These are phyloP conservation scores for Skeletonema potamos DNA, from an alignment of 108 stramenopile genomes.

Conservation along the genomic window DNA sequence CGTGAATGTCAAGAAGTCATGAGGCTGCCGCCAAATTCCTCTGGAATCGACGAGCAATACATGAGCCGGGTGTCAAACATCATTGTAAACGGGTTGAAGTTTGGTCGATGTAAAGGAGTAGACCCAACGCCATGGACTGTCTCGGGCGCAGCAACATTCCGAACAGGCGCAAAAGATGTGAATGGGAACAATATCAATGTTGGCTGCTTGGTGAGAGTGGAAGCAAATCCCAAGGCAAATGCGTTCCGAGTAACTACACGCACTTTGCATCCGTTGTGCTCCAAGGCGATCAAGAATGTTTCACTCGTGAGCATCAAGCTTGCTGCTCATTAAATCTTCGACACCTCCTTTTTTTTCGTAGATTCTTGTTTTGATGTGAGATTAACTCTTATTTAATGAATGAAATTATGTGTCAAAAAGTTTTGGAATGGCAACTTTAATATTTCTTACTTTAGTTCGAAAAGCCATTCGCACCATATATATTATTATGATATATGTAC, in stretches of 20 bases:
- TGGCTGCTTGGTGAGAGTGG: constrained; percentile 85
- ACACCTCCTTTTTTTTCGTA: not conserved
- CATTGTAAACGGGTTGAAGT: constrained; percentile 85
- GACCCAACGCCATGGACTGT: constrained; percentile 91
- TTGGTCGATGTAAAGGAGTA: constrained; percentile 80
- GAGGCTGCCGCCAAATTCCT: constrained; percentile 77
- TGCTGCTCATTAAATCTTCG: constrained; percentile 10
- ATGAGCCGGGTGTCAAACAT: constrained; percentile 83
- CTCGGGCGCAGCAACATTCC: constrained; percentile 86
- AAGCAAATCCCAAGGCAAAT: constrained; percentile 89
- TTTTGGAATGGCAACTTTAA: not conserved
- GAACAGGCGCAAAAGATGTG: constrained; percentile 83
- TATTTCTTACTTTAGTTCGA: not conserved
- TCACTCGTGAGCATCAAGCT: constrained; percentile 90
- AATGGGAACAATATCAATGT: constrained; percentile 92
- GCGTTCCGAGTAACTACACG: constrained; percentile 88
- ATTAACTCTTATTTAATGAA: not conserved
- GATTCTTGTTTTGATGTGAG: not conserved
- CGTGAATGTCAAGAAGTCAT: constrained; percentile 92
- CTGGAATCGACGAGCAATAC: constrained; percentile 79
- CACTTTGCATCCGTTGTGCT: constrained; percentile 89
- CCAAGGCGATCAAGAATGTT: constrained; percentile 88
- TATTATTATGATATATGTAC: not conserved
- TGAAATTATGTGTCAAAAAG: not conserved
- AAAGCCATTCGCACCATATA: not conserved